Percentiles rank a stretch among this genome's conserved stretches.
These are phyloP conservation scores for Pseudogymnoascus sp. DNA, from an alignment of 2,329 filamentous ascomycete species.

Conservation along the genomic window DNA sequence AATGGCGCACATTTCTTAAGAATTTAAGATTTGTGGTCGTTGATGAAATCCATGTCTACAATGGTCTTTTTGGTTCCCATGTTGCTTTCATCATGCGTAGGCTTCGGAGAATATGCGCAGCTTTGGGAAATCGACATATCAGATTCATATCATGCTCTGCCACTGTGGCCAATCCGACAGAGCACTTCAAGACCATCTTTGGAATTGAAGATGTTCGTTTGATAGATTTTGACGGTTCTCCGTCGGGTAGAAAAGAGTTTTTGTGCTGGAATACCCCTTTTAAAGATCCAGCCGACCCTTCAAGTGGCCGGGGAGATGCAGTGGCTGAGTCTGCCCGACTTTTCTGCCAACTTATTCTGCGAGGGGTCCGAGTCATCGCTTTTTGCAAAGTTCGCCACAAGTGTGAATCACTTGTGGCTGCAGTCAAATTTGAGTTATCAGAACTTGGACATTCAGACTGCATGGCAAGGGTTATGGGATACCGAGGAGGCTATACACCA, in stretches of 20 bases:
- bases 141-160: slow-evolving; percentile 95
- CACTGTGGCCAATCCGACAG: slow-evolving; percentile 84
- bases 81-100: slow-evolving; percentile 92
- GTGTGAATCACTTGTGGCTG: slow-evolving; percentile 76
- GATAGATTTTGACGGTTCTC: slow-evolving; percentile 87
- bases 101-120: slow-evolving; percentile 78
- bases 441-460: slow-evolving; percentile 68
- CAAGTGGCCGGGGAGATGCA: slow-evolving; percentile 76
- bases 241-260: slow-evolving; percentile 88
- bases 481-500: slow-evolving; percentile 88
- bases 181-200: slow-evolving; percentile 93
- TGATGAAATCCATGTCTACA: slow-evolving; percentile 92
- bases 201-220: slow-evolving; percentile 74
- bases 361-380: slow-evolving; percentile 85
- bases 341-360: slow-evolving; percentile 81
- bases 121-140: slow-evolving; percentile 76
- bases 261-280: slow-evolving; percentile 97
- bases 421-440: slow-evolving; percentile 71
- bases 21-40: slow-evolving; percentile 88
- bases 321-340: slow-evolving; percentile 81
- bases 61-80: slow-evolving; percentile 88
- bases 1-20: slow-evolving; percentile 81
- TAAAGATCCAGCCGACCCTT: slow-evolving; percentile 80
- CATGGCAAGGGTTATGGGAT: slow-evolving; percentile 80
- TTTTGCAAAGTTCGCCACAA: slow-evolving; percentile 85